Percentiles rank a stretch among this genome's conserved stretches.
Conservation (phyloP, 208 protist species). For the Hexamita inflata region DNA sequence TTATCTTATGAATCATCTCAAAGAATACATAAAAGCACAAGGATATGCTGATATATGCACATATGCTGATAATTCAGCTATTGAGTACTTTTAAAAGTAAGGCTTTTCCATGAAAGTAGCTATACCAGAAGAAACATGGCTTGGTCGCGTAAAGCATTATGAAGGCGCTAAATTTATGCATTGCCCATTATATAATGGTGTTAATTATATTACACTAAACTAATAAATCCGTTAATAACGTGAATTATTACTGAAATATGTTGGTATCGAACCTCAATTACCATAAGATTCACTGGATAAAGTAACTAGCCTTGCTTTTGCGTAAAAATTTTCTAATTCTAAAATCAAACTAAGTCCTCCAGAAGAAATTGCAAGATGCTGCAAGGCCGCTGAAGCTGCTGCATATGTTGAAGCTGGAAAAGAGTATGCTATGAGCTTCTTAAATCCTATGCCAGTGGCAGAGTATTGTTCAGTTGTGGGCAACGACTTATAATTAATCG, state of each 20-base stretch:
- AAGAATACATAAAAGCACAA: not conserved
- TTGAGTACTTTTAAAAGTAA: constrained; percentile 23
- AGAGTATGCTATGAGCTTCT: not conserved
- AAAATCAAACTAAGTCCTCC: not conserved
- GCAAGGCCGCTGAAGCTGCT: not conserved
- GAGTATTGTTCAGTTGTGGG: not conserved
- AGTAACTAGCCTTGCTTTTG: not conserved
- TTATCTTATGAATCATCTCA: constrained; percentile 21
- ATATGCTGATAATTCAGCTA: constrained; percentile 25
- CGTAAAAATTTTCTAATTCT: no score
- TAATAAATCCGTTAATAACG: not conserved
- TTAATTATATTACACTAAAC: constrained; percentile 6
- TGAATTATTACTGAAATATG: not conserved
- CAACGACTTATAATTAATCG: constrained; percentile 11
- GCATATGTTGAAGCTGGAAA: not conserved
- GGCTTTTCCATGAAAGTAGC: constrained; percentile 14
- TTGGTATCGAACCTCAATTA: not conserved
- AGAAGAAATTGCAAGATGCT: not conserved
- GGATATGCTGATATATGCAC: constrained; percentile 23
- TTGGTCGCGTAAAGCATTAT: constrained; percentile 22
- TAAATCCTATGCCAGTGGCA: not conserved
- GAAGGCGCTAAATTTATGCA: constrained; percentile 7
- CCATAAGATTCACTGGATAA: not conserved
- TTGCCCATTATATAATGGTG: not conserved
- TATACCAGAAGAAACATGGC: constrained; percentile 5